These are phyloP conservation scores for Parascedosporium putredinis DNA, from an alignment of 2,329 filamentous ascomycete species.

Conservation along the genomic window DNA sequence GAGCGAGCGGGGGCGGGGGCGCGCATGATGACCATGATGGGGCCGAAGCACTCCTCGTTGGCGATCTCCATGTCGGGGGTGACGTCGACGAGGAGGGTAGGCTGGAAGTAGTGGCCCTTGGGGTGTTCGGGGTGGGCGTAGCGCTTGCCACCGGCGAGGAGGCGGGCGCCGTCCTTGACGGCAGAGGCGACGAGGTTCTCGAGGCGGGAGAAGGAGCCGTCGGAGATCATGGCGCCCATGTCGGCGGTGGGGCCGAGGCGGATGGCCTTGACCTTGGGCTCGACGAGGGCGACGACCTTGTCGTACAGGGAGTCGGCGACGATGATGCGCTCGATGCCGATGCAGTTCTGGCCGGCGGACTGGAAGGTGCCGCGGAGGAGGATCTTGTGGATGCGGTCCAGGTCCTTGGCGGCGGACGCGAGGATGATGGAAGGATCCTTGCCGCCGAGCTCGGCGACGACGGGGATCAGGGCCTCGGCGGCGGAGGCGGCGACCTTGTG, in stretches of 20 bases:
- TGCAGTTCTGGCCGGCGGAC: slow-evolving; percentile 92
- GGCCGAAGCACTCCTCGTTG: slow-evolving; percentile 84
- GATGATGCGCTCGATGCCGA: slow-evolving; percentile 90
- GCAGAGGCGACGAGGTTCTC: slow-evolving; percentile 71
- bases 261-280: slow-evolving; percentile 62
- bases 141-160: slow-evolving; percentile 70
- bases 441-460: slow-evolving; percentile 85
- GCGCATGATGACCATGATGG: slow-evolving; percentile 77
- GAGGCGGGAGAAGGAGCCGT: slow-evolving; percentile 61
- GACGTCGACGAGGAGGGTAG: slow-evolving; percentile 86
- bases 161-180: slow-evolving; percentile 64
- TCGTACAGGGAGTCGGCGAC: slow-evolving; percentile 69
- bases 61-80: slow-evolving; percentile 78
- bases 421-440: slow-evolving; percentile 90
- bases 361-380: slow-evolving; percentile 91
- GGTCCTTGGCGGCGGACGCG: slow-evolving; percentile 58
- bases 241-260: slow-evolving; percentile 71
- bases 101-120: slow-evolving; percentile 80
- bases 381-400: slow-evolving; percentile 67
- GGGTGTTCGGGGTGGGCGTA: slow-evolving; percentile 63
- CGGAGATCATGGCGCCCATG: slow-evolving; percentile 83
- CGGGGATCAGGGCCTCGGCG: slow-evolving; percentile 73
- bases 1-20: slow-evolving; percentile 48
- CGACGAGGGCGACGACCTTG: slow-evolving; percentile 57
- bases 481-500: slow-evolving; percentile 81